phyloP scores from a whole-genome alignment of 192 early-diverging fungal genomes.

The Dissophora ornata region DNA sequence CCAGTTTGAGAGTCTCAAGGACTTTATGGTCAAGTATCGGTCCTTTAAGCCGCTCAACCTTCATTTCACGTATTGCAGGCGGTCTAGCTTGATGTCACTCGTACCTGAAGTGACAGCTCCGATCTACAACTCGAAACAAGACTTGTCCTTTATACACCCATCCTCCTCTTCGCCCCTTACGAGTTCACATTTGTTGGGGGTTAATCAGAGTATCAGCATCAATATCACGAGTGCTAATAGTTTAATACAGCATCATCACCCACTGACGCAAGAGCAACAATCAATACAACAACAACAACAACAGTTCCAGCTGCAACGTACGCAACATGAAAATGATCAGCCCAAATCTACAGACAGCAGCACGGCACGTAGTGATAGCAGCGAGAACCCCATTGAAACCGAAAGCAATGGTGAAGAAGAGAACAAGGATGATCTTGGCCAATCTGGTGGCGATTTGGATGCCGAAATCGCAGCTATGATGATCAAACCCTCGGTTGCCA shows the following conservation, averaged over 20 bases:
- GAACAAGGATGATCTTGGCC: background rate
- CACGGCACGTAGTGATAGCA: too few relatives aligned
- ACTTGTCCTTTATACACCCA: conserved; percentile 22
- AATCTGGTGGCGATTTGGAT: conserved; percentile 3
- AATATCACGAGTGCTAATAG: conserved; percentile 34
- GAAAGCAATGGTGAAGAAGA: background rate
- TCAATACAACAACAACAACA: background rate
- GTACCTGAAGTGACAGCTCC: conserved; percentile 27
- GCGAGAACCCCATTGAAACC: too few relatives aligned
- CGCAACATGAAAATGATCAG: conserved; percentile 30
- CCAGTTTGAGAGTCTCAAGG: conserved; percentile 48
- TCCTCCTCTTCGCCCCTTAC: conserved; percentile 30
- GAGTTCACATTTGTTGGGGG: conserved; percentile 22
- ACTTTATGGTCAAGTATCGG: conserved; percentile 50
- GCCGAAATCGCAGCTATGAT: conserved; percentile 11
- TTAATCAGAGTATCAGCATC: conserved; percentile 54
- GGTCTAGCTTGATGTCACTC: conserved; percentile 44
- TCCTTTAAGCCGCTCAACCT: conserved; percentile 43
- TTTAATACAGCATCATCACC: conserved; percentile 41
- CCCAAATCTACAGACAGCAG: too few relatives aligned
- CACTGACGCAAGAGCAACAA: conserved; percentile 15
- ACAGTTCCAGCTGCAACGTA: conserved; percentile 9
- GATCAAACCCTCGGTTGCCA: background rate
- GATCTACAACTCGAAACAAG: conserved; percentile 42
- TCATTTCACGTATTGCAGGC: conserved; percentile 46